A percentile compares a stretch with the other conserved stretches of the same genome.
phyloP scores from a whole-genome alignment of 768 basidiomycete genomes.

The Rhodotorula taiwanensis region DNA sequence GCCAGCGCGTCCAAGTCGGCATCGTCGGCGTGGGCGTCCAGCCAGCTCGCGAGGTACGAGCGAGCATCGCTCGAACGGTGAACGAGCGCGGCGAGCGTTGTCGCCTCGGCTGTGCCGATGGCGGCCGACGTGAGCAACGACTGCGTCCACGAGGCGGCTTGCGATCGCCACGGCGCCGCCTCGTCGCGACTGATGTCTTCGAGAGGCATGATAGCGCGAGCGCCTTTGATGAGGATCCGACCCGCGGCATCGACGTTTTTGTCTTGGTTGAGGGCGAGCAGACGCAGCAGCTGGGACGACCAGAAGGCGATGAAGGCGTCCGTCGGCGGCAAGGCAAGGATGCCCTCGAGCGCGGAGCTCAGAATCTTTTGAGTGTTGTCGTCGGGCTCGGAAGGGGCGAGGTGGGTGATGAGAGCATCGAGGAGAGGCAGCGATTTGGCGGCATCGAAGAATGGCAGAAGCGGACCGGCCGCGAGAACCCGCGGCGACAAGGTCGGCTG shows the following conservation, averaged over 20 bases:
- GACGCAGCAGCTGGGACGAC: conserved; percentile 13
- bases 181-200: neutral
- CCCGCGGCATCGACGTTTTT: neutral
- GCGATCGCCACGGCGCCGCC: neutral
- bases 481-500: neutral
- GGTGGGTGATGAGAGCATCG: neutral
- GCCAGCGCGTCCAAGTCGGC: neutral
- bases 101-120: neutral
- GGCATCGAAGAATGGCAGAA: conserved; percentile 28
- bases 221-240: conserved; percentile 15
- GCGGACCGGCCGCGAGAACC: conserved; percentile 8
- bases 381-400: neutral
- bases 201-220: conserved; percentile 9
- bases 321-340: conserved; percentile 3
- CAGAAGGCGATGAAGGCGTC: conserved; percentile 11
- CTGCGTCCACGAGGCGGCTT: conserved; percentile 18
- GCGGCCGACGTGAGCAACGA: conserved; percentile 3
- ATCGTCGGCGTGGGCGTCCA: neutral
- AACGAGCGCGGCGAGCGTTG: conserved; percentile 15
- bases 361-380: neutral
- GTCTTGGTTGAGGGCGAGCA: conserved; percentile 6
- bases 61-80: conserved; percentile 21
- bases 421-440: conserved; percentile 8
- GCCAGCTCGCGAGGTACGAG: neutral
- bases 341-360: conserved; percentile 1